phyloP scores from a whole-genome alignment of 106 monocot species.

The Cymbidium sinense region DNA sequence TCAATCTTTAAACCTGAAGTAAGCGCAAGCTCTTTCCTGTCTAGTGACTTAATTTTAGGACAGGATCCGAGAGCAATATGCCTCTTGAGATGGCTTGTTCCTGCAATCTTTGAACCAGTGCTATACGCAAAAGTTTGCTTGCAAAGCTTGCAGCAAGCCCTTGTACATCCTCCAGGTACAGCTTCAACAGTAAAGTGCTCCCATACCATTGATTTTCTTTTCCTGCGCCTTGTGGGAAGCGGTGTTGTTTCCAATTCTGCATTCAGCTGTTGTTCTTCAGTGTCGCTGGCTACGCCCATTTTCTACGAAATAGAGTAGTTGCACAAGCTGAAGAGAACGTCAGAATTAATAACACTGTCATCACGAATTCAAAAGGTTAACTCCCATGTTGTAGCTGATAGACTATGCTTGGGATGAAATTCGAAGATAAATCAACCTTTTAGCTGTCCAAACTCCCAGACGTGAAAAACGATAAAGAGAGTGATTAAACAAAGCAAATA shows the following conservation, averaged over 20 bases:
- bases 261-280: slow-evolving; percentile 26
- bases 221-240: slow-evolving; percentile 37
- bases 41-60: slow-evolving; percentile 58
- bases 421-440: background rate
- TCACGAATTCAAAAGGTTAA: background rate
- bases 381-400: background rate
- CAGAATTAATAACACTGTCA: background rate
- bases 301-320: slow-evolving; percentile 1
- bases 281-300: slow-evolving; percentile 43
- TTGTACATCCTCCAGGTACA: slow-evolving; percentile 48
- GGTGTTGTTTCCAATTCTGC: slow-evolving; percentile 40
- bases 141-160: slow-evolving; percentile 88
- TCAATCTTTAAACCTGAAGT: slow-evolving; percentile 23
- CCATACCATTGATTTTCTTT: slow-evolving; percentile 89
- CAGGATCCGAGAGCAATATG: slow-evolving; percentile 79
- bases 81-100: slow-evolving; percentile 92
- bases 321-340: background rate
- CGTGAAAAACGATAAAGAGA: background rate
- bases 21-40: slow-evolving; percentile 50
- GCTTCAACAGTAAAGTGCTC: slow-evolving; percentile 82
- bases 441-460: background rate
- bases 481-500: background rate
- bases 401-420: background rate
- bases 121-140: slow-evolving; percentile 95
- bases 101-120: slow-evolving; percentile 76